Evolutionary conservation across 768 basidiomycete genomes (phyloP).

Genomic region (Pleurotus sapidus): DNA sequence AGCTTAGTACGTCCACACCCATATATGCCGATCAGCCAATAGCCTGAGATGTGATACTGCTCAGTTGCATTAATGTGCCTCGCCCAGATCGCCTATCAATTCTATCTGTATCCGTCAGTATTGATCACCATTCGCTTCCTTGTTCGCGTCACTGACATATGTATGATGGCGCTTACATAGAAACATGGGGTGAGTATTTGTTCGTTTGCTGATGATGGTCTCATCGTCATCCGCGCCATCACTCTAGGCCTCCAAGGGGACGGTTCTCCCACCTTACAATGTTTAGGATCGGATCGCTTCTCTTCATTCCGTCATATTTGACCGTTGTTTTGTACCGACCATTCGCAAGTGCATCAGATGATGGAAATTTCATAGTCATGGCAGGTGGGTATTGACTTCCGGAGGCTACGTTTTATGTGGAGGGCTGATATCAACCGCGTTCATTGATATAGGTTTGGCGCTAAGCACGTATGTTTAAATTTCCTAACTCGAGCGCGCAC

Average conservation of each 20-base stretch:
- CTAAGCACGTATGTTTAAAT: conserved; percentile 72
- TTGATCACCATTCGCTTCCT: neutral
- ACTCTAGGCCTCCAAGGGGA: conserved; percentile 70
- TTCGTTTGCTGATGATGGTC: neutral
- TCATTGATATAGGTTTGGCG: conserved; percentile 49
- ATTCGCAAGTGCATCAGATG: conserved; percentile 66
- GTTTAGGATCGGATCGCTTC: conserved; percentile 83
- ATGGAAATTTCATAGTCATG: conserved; percentile 82
- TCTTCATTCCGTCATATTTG: conserved; percentile 91
- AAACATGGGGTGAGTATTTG: conserved; percentile 56
- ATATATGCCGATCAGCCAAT: neutral
- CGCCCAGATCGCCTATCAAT: conserved; percentile 91
- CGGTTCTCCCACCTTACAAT: conserved; percentile 84
- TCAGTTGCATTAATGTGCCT: conserved; percentile 92
- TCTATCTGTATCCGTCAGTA: conserved; percentile 87
- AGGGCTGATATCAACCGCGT: conserved; percentile 10
- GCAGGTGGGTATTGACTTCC: conserved; percentile 45
- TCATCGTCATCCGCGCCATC: no score
- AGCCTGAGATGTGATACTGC: conserved; percentile 10
- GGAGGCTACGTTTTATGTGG: neutral
- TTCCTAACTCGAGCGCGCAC: neutral
- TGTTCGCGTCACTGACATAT: neutral
- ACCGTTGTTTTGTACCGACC: conserved; percentile 71
- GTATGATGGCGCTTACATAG: conserved; percentile 25
- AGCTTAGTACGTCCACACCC: conserved; percentile 63